Conservation (phyloP, 2,329 filamentous ascomycete genomes). For the Ophiostoma australiae region DNA sequence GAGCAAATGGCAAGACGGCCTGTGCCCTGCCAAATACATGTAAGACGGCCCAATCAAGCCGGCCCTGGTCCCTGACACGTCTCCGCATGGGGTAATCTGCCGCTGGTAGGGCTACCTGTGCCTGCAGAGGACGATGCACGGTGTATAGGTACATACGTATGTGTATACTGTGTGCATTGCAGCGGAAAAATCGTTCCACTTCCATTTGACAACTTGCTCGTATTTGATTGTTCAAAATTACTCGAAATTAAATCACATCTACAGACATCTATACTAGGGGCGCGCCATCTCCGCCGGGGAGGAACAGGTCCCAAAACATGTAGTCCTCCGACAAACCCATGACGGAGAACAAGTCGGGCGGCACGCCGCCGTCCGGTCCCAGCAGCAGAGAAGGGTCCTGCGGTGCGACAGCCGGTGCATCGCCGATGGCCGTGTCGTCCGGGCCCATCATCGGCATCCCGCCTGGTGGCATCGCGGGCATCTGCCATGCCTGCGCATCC, state of each 20-base stretch:
- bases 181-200: background rate
- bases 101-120: background rate
- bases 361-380: background rate
- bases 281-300: conserved; percentile 6
- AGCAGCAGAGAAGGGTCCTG: background rate
- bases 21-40: background rate
- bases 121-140: too few relatives aligned
- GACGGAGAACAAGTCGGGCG: conserved; percentile 20
- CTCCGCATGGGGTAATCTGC: background rate
- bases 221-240: too few relatives aligned
- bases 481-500: conserved; percentile 5
- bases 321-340: conserved; percentile 24
- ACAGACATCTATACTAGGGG: background rate
- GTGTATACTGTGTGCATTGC: too few relatives aligned
- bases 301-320: conserved; percentile 24
- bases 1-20: too few relatives aligned
- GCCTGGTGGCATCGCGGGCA: background rate
- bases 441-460: conserved; percentile 9
- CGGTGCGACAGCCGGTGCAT: background rate
- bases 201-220: too few relatives aligned
- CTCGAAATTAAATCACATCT: too few relatives aligned
- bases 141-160: too few relatives aligned
- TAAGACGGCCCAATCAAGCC: background rate
- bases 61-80: background rate
- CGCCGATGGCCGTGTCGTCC: conserved; percentile 17